These are phyloP conservation scores for Lecanicillium sp. DNA, from an alignment of 2,329 filamentous ascomycete genomes.

Conservation along the genomic window DNA sequence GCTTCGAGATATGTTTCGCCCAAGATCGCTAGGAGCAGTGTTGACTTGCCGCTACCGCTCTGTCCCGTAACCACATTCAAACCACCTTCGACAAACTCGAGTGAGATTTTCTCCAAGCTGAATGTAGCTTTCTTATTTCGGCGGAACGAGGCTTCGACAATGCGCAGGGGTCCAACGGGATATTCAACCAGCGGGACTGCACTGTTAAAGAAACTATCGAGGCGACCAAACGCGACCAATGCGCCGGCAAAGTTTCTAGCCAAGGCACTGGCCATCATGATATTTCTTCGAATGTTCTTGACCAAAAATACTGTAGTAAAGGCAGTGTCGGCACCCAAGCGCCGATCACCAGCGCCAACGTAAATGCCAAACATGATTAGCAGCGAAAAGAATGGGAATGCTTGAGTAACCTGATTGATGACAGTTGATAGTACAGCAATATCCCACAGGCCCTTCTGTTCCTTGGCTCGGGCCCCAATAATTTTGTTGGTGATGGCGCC, in stretches of 20 bases:
- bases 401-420: constrained; percentile 40
- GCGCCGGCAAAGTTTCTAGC: constrained; percentile 25
- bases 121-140: constrained; percentile 43
- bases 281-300: constrained; percentile 42
- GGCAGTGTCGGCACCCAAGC: constrained; percentile 46
- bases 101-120: constrained; percentile 35
- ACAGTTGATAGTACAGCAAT: constrained; percentile 38
- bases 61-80: constrained; percentile 46
- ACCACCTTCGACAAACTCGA: constrained; percentile 44
- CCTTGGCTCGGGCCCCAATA: constrained; percentile 36
- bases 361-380: constrained; percentile 46
- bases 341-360: constrained; percentile 36
- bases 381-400: constrained; percentile 43
- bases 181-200: constrained; percentile 39
- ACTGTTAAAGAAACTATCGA: constrained; percentile 46
- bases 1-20: constrained; percentile 44
- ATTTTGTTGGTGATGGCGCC: constrained; percentile 42
- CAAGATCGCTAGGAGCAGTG: constrained; percentile 43
- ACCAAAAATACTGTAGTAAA: constrained; percentile 49
- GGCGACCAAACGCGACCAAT: constrained; percentile 36
- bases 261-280: constrained; percentile 39
- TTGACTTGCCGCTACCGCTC: constrained; percentile 50
- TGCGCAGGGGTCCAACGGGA: constrained; percentile 38
- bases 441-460: constrained; percentile 47
- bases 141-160: constrained; percentile 38